Evolutionary conservation across 2,329 filamentous ascomycete species (phyloP), one percentile per base, ranked within the genome.

Genomic region (Coniella vitis): DNA sequence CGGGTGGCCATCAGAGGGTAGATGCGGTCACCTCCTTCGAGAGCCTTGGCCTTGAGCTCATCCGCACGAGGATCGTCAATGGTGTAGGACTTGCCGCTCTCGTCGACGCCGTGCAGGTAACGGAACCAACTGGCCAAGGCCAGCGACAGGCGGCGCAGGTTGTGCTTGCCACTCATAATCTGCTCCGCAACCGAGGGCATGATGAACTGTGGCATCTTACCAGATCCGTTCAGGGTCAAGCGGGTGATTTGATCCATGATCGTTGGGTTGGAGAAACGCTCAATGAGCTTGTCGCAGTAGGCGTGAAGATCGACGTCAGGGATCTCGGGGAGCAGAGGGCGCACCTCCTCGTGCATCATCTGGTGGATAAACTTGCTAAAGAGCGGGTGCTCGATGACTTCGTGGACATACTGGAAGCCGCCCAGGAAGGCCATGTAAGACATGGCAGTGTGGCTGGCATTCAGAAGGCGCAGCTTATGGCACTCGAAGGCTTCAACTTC

Each of bases 341-440:
- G 75, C 48, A 76, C 73, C 61, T 77, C 74, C 35, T 73, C 56
- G 53, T 76, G 72, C 74, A 76, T 76, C 72, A 76, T 75, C 61
- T 75, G 69, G 68, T 67, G 72, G 38, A 77, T 61, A 53, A 73
- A 73, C 54, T 69, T 65, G 64, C 62, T 59, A 65, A 70, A 74
- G 12, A 69, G 39, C 1, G 71, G 69, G 64, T 76, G 57, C 60
- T 68, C 65, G 65, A 77, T 72, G 39, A 75, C 74, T 59, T 77
- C 73, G 61, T 77, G 73, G 38, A 77, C 73, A 60, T 76, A 76
- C 57, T 69, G 63, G 64, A 75, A 76, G 52, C 74, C 74, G 1
- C 73, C 72, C 37, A 77, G 64, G 52, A 73, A 70, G 38, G 71
- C 74, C 0, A 71, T 65, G 63, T 77, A 77, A 14, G 71, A 70